Percentiles rank a stretch among this genome's conserved stretches.
phyloP scores from a whole-genome alignment of 2,329 filamentous ascomycete species.

The Davidsoniella neocaledoniae region DNA sequence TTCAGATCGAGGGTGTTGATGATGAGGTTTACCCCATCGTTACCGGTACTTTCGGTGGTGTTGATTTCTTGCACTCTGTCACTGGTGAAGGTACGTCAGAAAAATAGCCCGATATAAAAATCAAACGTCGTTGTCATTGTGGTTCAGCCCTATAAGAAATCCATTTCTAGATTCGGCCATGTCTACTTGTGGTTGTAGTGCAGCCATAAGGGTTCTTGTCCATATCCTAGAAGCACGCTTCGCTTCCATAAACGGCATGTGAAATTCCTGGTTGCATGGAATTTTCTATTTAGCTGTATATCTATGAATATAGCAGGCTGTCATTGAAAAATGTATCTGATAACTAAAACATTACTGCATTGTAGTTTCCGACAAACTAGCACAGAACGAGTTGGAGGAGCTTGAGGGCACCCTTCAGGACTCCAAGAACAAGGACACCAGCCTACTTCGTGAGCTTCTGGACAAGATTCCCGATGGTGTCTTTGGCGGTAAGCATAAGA shows the following conservation, averaged over 20 bases:
- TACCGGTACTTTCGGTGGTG: slow-evolving; percentile 86
- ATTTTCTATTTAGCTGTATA: not conserved
- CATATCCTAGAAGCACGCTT: not conserved
- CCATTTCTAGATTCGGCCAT: not conserved
- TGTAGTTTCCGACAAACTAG: slow-evolving; percentile 67
- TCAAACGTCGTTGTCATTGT: not conserved
- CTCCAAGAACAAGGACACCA: slow-evolving; percentile 47
- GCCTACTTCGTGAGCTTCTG: slow-evolving; percentile 61
- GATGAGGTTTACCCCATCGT: slow-evolving; percentile 61
- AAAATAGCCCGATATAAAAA: not conserved
- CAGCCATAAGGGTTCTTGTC: not conserved
- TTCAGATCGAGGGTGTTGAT: slow-evolving; percentile 51
- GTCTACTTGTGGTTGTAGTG: no score
- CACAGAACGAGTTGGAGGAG: slow-evolving; percentile 77
- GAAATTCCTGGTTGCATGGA: not conserved
- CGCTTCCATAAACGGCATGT: not conserved
- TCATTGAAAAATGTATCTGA: not conserved
- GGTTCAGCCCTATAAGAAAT: not conserved
- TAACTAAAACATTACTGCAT: slow-evolving; percentile 12
- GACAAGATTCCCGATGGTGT: slow-evolving; percentile 68
- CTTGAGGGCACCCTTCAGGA: slow-evolving; percentile 68
- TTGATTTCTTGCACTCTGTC: slow-evolving; percentile 85
- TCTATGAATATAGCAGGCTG: no score
- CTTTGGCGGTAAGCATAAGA: slow-evolving; percentile 59
- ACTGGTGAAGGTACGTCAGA: slow-evolving; percentile 42